Evolutionary conservation across 2,329 filamentous ascomycete species (phyloP).

Genomic region (Cucurbitaria berberidis): DNA sequence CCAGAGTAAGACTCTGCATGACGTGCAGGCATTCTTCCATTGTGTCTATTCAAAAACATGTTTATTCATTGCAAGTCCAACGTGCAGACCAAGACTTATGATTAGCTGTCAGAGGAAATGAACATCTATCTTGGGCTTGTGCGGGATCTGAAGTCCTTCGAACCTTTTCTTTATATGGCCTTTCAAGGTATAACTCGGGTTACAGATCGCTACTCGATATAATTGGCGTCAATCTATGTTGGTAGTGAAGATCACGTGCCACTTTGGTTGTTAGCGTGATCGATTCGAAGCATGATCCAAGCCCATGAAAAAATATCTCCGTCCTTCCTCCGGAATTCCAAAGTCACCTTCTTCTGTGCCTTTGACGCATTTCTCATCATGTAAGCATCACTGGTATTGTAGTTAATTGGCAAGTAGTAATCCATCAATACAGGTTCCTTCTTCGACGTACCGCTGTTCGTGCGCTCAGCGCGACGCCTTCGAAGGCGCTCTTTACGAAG

Average conservation of each 20-base stretch:
- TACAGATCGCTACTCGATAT: no score
- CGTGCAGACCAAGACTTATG: no score
- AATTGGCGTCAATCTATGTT: background rate
- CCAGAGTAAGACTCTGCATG: no score
- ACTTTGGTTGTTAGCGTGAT: background rate
- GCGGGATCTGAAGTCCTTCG: no score
- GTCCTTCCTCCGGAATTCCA: background rate
- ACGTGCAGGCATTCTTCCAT: no score
- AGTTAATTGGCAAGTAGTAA: constrained; percentile 6
- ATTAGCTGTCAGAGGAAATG: no score
- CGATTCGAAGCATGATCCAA: background rate
- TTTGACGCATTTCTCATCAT: constrained; percentile 14
- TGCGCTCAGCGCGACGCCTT: constrained; percentile 57
- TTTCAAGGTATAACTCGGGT: no score
- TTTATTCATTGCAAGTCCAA: no score
- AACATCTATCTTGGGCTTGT: no score
- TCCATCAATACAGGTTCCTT: constrained; percentile 57
- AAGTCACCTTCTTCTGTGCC: background rate
- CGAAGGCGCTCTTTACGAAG: constrained; percentile 52
- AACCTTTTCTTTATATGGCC: no score
- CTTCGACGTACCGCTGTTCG: constrained; percentile 65
- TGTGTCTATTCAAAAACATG: no score
- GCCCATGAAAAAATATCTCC: constrained; percentile 1
- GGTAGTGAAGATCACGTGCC: background rate
- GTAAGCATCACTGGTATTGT: constrained; percentile 11